phyloP scores from a whole-genome alignment of 2,329 filamentous ascomycete genomes.

The Sphaceloma murrayae region DNA sequence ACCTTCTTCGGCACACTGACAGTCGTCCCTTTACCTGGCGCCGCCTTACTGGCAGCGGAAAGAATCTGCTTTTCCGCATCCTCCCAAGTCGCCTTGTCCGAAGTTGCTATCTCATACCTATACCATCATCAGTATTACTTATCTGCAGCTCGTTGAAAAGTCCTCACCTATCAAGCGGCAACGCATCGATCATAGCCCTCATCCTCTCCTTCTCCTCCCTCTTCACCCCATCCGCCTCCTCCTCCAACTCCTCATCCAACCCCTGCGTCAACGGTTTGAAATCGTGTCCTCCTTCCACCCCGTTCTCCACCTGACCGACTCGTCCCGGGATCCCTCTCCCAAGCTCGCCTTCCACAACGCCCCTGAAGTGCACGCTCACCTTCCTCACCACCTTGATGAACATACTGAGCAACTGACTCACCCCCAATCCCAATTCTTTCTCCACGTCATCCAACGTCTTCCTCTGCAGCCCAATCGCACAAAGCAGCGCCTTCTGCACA shows the following conservation, averaged over 20 bases:
- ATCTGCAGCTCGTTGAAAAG: too few relatives aligned
- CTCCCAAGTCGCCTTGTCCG: constrained; percentile 43
- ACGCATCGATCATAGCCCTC: constrained; percentile 76
- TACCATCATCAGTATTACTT: background rate
- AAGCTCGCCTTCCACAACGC: constrained; percentile 62
- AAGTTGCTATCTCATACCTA: constrained; percentile 40
- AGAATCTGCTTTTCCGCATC: constrained; percentile 65
- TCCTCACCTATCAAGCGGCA: constrained; percentile 81
- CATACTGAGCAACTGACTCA: constrained; percentile 81
- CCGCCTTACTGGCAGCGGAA: constrained; percentile 32
- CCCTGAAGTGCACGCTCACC: constrained; percentile 66
- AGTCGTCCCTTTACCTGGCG: constrained; percentile 42
- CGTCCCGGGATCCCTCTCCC: constrained; percentile 35
- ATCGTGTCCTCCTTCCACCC: constrained; percentile 49
- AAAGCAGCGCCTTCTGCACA: constrained; percentile 77
- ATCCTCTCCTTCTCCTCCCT: constrained; percentile 67
- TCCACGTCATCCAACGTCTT: constrained; percentile 77
- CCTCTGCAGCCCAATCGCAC: constrained; percentile 84
- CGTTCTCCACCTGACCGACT: constrained; percentile 50
- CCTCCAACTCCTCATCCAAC: constrained; percentile 73
- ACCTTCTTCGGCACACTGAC: constrained; percentile 54
- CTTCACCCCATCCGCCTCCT: constrained; percentile 69
- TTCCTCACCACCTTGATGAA: constrained; percentile 95
- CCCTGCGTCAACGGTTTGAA: constrained; percentile 62
- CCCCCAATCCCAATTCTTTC: constrained; percentile 63